phyloP scores from a whole-genome alignment of 306 rosid species.

The Spatholobus suberectus region DNA sequence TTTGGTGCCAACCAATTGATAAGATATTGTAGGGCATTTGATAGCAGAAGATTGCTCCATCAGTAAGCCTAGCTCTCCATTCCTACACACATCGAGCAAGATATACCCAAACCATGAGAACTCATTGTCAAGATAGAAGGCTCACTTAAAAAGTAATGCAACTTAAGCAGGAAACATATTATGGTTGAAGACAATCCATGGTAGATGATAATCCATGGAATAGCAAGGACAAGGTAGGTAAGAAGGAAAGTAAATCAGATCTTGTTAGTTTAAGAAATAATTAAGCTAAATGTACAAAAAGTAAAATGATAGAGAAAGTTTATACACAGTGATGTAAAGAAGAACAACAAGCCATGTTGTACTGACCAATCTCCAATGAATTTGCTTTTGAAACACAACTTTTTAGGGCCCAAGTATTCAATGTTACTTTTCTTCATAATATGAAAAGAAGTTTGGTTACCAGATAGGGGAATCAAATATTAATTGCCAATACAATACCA shows the following conservation, averaged over 20 bases:
- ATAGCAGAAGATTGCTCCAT: slow-evolving; percentile 93
- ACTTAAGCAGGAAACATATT: slow-evolving; percentile 7
- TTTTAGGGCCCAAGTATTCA: not conserved
- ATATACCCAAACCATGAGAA: slow-evolving; percentile 31
- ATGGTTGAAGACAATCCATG: not conserved
- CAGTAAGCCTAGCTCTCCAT: slow-evolving; percentile 90
- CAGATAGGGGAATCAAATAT: not conserved
- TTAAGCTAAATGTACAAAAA: slow-evolving; percentile 7
- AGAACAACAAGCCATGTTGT: not conserved
- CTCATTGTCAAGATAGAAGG: slow-evolving; percentile 17
- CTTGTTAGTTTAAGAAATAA: not conserved
- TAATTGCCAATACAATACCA: slow-evolving; percentile 1
- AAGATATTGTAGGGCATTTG: slow-evolving; percentile 94
- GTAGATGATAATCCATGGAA: slow-evolving; percentile 25
- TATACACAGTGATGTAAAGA: not conserved
- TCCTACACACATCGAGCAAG: slow-evolving; percentile 62
- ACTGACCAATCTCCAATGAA: not conserved
- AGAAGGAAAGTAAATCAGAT: slow-evolving; percentile 9
- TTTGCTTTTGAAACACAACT: not conserved
- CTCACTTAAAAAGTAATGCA: slow-evolving; percentile 20
- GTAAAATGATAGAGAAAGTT: not conserved
- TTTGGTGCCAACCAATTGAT: slow-evolving; percentile 92
- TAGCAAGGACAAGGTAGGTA: not conserved
- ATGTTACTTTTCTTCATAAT: not conserved
- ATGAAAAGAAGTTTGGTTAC: not conserved